Evolutionary conservation across 225 moss, liverwort and hornwort species (phyloP).

Genomic region (Sphagnum tenellum): DNA sequence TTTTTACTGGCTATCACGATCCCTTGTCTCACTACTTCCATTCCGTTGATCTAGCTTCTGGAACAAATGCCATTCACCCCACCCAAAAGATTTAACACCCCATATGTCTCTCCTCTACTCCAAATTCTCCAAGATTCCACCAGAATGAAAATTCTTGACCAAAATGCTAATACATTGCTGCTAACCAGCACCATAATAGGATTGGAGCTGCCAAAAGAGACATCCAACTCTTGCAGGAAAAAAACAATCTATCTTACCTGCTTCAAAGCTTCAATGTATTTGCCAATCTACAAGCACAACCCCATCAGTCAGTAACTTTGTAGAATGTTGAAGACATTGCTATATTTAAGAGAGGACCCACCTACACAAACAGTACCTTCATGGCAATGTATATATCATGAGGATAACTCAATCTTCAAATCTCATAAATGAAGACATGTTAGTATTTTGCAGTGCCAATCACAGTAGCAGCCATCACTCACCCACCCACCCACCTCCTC

Average conservation of each 20-base stretch:
- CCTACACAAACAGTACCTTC: too few species aligned
- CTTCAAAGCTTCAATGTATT: conserved; percentile 49
- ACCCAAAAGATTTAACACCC: background rate
- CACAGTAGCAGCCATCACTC: too few species aligned
- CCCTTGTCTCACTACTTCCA: conserved; percentile 17
- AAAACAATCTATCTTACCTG: conserved; percentile 10
- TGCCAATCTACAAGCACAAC: conserved; percentile 30
- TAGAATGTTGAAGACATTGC: too few species aligned
- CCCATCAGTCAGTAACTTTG: background rate
- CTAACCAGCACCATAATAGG: too few species aligned
- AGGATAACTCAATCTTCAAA: too few species aligned
- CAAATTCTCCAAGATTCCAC: background rate
- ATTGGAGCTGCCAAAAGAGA: too few species aligned
- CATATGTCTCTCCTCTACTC: background rate
- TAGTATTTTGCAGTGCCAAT: background rate
- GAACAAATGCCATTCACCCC: conserved; percentile 1
- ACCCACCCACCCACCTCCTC: too few species aligned
- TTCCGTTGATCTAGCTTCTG: conserved; percentile 45
- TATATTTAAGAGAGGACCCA: too few species aligned
- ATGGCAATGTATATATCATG: too few species aligned
- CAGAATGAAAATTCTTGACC: background rate
- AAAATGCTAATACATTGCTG: too few species aligned
- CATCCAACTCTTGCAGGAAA: too few species aligned
- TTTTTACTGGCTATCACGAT: conserved; percentile 2
- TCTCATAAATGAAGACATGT: background rate